phyloP scores from a whole-genome alignment of 495 filamentous ascomycete species.

The Penicillium chermesinum region DNA sequence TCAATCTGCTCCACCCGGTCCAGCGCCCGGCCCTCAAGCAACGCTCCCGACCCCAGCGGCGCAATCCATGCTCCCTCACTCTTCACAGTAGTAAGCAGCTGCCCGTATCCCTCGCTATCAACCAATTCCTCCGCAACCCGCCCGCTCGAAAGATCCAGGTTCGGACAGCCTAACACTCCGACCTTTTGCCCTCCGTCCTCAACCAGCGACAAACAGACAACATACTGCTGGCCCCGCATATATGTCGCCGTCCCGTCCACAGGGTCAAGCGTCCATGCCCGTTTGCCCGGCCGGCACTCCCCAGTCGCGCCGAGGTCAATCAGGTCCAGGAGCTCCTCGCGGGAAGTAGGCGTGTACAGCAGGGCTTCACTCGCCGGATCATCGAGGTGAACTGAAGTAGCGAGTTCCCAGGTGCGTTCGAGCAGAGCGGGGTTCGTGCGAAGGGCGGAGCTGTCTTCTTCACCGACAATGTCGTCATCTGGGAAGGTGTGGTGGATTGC shows the following conservation, averaged over 20 bases:
- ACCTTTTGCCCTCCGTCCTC: constrained; percentile 44
- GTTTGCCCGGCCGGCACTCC: constrained; percentile 28
- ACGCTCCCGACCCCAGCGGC: constrained; percentile 33
- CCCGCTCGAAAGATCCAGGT: constrained; percentile 34
- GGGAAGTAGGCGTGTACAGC: constrained; percentile 37
- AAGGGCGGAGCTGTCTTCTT: constrained; percentile 55
- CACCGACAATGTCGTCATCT: constrained; percentile 53
- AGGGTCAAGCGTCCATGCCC: constrained; percentile 65
- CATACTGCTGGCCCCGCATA: constrained; percentile 58
- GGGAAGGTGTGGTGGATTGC: constrained; percentile 52
- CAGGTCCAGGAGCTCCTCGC: constrained; percentile 53
- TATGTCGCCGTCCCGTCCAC: constrained; percentile 69
- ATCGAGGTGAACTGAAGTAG: constrained; percentile 33
- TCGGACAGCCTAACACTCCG: constrained; percentile 54
- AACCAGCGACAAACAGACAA: constrained; percentile 55
- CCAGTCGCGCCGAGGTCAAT: constrained; percentile 58
- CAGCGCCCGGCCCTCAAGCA: constrained; percentile 36
- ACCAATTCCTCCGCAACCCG: constrained; percentile 43
- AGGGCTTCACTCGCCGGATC: constrained; percentile 36
- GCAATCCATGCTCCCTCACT: constrained; percentile 53
- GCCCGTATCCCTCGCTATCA: constrained; percentile 47
- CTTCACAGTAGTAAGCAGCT: constrained; percentile 51
- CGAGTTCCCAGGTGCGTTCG: constrained; percentile 49
- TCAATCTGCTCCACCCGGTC: constrained; percentile 23
- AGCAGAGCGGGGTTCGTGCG: constrained; percentile 44